Conservation (phyloP, 257 asterid species). For the Gynochthodes officinalis region DNA sequence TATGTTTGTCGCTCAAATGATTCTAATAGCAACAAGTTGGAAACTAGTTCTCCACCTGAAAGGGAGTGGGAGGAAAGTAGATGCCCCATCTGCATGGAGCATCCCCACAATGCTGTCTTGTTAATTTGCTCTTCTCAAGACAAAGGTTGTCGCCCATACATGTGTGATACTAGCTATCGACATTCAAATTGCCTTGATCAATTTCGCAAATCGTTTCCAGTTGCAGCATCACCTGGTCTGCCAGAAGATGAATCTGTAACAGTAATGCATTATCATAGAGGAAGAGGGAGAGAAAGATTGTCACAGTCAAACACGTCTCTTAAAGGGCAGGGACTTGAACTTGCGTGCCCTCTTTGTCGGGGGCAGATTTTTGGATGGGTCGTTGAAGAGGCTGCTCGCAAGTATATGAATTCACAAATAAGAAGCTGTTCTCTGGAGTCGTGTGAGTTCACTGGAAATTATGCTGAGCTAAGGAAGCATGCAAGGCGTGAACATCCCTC, state of each 20-base stretch:
- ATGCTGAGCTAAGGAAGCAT: slow-evolving; percentile 62
- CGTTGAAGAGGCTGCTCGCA: slow-evolving; percentile 44
- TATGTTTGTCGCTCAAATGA: slow-evolving; percentile 47
- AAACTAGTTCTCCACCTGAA: slow-evolving; percentile 31
- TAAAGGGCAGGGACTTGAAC: slow-evolving; percentile 21
- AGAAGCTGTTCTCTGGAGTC: slow-evolving; percentile 69
- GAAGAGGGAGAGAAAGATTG: slow-evolving; percentile 10
- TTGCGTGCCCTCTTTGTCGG: slow-evolving; percentile 76
- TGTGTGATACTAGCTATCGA: slow-evolving; percentile 79
- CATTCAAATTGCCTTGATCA: slow-evolving; percentile 31
- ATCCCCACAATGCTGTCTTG: slow-evolving; percentile 13
- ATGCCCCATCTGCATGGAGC: slow-evolving; percentile 73
- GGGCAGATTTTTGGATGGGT: slow-evolving; percentile 52
- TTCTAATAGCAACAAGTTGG: slow-evolving; percentile 20
- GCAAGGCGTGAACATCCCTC: slow-evolving; percentile 65
- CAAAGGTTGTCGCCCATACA: slow-evolving; percentile 45
- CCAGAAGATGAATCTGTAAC: slow-evolving; percentile 11
- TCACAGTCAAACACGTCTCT: slow-evolving; percentile 11
- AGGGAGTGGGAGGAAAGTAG: slow-evolving; percentile 69
- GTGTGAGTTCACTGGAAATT: slow-evolving; percentile 55
- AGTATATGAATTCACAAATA: slow-evolving; percentile 46
- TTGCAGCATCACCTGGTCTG: slow-evolving; percentile 17
- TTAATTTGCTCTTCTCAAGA: slow-evolving; percentile 49
- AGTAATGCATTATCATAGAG: slow-evolving; percentile 1
- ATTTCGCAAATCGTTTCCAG: slow-evolving; percentile 35